Conservation (phyloP, 2,329 filamentous ascomycete species). For the Sporothrix phasma region DNA sequence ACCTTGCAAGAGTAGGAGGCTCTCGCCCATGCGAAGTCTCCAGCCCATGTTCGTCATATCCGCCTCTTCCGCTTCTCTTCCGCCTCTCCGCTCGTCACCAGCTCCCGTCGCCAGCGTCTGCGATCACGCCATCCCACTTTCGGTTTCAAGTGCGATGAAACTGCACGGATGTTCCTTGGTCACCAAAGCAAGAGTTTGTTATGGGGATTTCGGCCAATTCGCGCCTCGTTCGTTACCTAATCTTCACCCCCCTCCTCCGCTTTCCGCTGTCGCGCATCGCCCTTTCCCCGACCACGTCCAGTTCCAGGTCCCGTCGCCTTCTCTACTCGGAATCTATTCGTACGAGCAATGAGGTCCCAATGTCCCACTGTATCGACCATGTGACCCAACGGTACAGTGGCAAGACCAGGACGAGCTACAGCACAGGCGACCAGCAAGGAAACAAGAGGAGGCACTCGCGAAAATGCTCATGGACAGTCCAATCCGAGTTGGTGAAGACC, state of each 20-base stretch:
- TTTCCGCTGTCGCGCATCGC: neutral
- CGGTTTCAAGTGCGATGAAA: neutral
- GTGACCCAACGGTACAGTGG: neutral
- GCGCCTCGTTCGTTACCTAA: conserved; percentile 22
- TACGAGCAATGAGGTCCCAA: neutral
- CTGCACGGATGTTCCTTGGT: neutral
- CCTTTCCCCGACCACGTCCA: neutral
- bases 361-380: too few species aligned
- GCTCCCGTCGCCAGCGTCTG: neutral
- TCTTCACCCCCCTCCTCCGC: conserved; percentile 16
- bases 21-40: too few species aligned
- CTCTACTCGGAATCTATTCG: neutral
- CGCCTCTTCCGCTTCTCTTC: neutral
- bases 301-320: neutral
- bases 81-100: neutral
- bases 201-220: neutral
- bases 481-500: neutral
- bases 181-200: neutral
- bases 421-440: neutral
- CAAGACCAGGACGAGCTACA: neutral
- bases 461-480: neutral
- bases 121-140: neutral
- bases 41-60: too few species aligned
- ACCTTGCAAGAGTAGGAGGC: too few species aligned
- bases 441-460: neutral